These are phyloP conservation scores for Sporothrix sp. DNA, from an alignment of 2,329 filamentous ascomycete genomes.

Conservation along the genomic window DNA sequence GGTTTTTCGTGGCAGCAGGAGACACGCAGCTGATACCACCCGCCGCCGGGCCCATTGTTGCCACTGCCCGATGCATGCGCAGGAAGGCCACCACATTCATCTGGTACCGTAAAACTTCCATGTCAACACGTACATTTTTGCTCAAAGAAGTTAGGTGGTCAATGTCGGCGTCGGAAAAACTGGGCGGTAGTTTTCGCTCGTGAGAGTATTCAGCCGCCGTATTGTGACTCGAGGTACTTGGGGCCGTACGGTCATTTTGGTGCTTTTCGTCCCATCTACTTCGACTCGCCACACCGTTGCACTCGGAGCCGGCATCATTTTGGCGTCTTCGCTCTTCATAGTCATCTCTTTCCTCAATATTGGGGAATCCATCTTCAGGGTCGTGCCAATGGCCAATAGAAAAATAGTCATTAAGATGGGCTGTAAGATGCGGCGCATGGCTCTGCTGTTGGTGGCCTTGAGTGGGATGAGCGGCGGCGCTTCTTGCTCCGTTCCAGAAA, in stretches of 20 bases:
- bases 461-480: neutral
- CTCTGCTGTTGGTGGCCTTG: slow-evolving; percentile 12
- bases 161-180: slow-evolving; percentile 39
- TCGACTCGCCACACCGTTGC: slow-evolving; percentile 12
- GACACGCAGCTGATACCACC: slow-evolving; percentile 51
- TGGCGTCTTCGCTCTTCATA: slow-evolving; percentile 21
- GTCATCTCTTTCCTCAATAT: slow-evolving; percentile 53
- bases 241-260: neutral
- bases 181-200: slow-evolving; percentile 4
- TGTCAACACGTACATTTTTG: slow-evolving; percentile 51
- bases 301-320: neutral
- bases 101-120: slow-evolving; percentile 74
- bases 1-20: slow-evolving; percentile 67
- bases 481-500: slow-evolving; percentile 10
- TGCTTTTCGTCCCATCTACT: slow-evolving; percentile 21
- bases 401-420: slow-evolving; percentile 68
- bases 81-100: slow-evolving; percentile 83
- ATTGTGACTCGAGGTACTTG: neutral
- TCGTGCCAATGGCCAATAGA: slow-evolving; percentile 83
- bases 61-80: slow-evolving; percentile 76
- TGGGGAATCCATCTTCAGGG: slow-evolving; percentile 59
- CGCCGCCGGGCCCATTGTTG: slow-evolving; percentile 24
- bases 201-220: neutral
- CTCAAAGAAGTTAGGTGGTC: slow-evolving; percentile 49
- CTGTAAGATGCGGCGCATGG: slow-evolving; percentile 39